These are phyloP conservation scores for Penicillium sp. DNA, from an alignment of 2,329 filamentous ascomycete genomes.

Conservation along the genomic window DNA sequence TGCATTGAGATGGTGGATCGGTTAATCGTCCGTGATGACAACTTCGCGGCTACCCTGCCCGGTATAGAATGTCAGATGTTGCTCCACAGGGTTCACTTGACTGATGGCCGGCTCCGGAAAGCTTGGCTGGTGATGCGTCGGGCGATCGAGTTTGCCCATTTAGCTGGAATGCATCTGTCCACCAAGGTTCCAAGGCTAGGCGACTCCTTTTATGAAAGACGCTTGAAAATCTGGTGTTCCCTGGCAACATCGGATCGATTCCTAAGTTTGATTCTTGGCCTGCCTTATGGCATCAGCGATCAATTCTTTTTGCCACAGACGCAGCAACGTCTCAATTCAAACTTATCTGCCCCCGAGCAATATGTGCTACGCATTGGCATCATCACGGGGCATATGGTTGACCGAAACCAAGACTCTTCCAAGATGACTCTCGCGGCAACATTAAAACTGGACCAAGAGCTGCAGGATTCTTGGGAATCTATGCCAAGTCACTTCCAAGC, in stretches of 20 bases:
- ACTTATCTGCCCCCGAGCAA: constrained; percentile 24
- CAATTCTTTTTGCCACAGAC: constrained; percentile 33
- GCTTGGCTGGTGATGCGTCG: constrained; percentile 55
- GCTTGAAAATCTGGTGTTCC: constrained; percentile 42
- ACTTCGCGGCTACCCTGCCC: constrained; percentile 52
- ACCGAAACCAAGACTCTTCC: constrained; percentile 42
- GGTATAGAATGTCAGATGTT: constrained; percentile 56
- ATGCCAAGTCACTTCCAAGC: constrained; percentile 37
- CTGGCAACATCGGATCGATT: constrained; percentile 51
- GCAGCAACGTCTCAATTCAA: constrained; percentile 21
- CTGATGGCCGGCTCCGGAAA: constrained; percentile 56
- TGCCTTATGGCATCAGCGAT: constrained; percentile 48
- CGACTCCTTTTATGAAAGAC: constrained; percentile 31
- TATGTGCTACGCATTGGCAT: constrained; percentile 36
- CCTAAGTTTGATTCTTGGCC: constrained; percentile 54
- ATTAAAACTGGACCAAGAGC: constrained; percentile 44
- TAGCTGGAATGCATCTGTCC: constrained; percentile 51
- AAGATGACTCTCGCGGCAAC: constrained; percentile 42
- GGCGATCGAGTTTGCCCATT: constrained; percentile 53
- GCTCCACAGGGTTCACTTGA: constrained; percentile 54
- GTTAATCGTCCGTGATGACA: constrained; percentile 52
- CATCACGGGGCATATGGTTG: constrained; percentile 41
- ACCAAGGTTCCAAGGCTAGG: constrained; percentile 29
- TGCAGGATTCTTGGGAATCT: constrained; percentile 33
- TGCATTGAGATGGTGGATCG: constrained; percentile 50